Base-by-base conservation (phyloP, 495 filamentous ascomycete genomes). In the Xylaria grammica region DNA sequence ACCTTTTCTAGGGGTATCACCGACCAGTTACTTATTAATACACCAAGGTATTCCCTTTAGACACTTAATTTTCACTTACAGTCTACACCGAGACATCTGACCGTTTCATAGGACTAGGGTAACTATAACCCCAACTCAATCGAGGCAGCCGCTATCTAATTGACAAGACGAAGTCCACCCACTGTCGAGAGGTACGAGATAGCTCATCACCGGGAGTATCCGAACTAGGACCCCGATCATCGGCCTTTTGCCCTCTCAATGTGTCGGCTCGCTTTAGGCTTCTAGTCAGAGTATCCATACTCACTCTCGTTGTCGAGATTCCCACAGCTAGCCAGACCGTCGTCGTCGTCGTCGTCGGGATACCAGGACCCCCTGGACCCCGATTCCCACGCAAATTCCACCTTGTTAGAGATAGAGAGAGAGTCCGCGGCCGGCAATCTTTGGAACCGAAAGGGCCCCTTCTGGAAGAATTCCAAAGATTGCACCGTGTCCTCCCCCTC, bases 401-500 rank as follows among this genome's bases (percentile, higher is more conserved):
- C 40, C 17, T 36, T 30, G 42, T 60, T 50, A 36, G 45, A 45
- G 8, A 60, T 19, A 11, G 42, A 45, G 8, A 60, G 10, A 11
- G 42, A 36, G 42, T 61, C 58, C 3, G 58, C 58, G 1, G 44
- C 29, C 5, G 30, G 58, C 10, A 61, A 20, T n/a, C 26, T 48
- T 9, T 61, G 58, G 58, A 61, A 61, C 29, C 58, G 44, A 26
- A 48, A 61, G 4, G 44, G 48, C n/a, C 58, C 58, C 7, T 48
- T 36, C 58, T 36, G 44, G 58, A 61, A 48, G n/a, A 48, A 49
- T 4, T 61, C 58, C 22, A 61, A 38, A 11, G 48, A 27, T 20
- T 61, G 58, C 20, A 51, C 58, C 44, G 58, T 51, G 19, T 51
- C 58, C 44, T 61, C 58, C 58, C 51, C 48, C 19, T 51, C 58